Conservation (phyloP, 2,329 filamentous ascomycete species). For the Fusarium sarcochroum region DNA sequence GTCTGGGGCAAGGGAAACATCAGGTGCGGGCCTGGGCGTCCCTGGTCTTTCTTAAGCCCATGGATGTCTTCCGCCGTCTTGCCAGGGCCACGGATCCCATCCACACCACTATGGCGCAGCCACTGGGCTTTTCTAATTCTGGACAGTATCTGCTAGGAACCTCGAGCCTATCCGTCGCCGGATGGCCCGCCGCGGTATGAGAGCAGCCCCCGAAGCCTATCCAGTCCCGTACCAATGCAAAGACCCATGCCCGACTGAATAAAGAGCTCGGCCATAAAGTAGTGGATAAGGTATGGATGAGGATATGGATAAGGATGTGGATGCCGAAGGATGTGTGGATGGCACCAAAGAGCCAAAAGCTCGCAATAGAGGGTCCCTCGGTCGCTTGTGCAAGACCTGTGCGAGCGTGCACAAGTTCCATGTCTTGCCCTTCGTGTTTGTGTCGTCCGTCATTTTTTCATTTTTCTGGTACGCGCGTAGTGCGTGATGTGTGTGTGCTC, state of each 20-base stretch:
- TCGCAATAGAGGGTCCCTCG: slow-evolving; percentile 26
- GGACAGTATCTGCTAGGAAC: slow-evolving; percentile 43
- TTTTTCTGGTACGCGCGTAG: slow-evolving; percentile 31
- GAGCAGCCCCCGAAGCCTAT: slow-evolving; percentile 43
- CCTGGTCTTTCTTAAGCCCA: slow-evolving; percentile 37
- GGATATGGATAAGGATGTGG: slow-evolving; percentile 29
- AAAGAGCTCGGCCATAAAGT: slow-evolving; percentile 49
- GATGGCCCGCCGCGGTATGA: slow-evolving; percentile 51
- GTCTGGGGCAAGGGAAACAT: slow-evolving; percentile 52
- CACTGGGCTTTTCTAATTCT: slow-evolving; percentile 55
- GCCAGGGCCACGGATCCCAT: slow-evolving; percentile 42
- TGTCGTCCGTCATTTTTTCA: slow-evolving; percentile 24
- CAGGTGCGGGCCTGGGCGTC: slow-evolving; percentile 42
- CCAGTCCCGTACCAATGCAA: slow-evolving; percentile 42
- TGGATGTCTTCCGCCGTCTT: slow-evolving; percentile 35
- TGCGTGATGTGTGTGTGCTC: slow-evolving; percentile 34
- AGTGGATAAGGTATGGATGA: slow-evolving; percentile 45
- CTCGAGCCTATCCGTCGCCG: slow-evolving; percentile 45
- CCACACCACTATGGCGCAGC: slow-evolving; percentile 54
- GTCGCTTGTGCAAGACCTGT: slow-evolving; percentile 43
- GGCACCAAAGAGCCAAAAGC: slow-evolving; percentile 28
- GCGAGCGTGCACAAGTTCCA: slow-evolving; percentile 40
- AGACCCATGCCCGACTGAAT: slow-evolving; percentile 50
- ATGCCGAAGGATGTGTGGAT: slow-evolving; percentile 26
- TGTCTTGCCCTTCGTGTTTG: slow-evolving; percentile 32